Conservation (phyloP, 441 rosid genomes). For the Rhodomyrtus psidioides region DNA sequence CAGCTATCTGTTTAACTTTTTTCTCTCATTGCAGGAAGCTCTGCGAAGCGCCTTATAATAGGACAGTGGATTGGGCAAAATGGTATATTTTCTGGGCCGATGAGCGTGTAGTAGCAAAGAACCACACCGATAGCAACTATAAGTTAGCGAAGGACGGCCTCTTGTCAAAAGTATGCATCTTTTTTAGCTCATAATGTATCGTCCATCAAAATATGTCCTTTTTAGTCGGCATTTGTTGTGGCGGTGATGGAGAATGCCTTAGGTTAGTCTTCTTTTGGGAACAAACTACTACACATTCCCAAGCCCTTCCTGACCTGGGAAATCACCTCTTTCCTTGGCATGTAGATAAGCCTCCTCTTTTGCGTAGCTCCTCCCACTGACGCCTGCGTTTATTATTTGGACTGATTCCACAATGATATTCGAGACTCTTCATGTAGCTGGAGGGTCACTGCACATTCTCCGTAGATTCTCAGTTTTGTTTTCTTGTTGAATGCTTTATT, state of each 20-base stretch:
- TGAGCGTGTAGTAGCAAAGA: conserved; percentile 77
- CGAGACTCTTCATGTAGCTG: neutral
- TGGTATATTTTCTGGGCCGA: conserved; percentile 90
- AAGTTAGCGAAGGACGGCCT: conserved; percentile 71
- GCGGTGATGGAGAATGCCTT: neutral
- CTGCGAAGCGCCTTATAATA: conserved; percentile 71
- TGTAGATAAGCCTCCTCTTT: neutral
- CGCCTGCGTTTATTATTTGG: neutral
- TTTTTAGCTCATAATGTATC: neutral
- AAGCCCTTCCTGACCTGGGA: neutral
- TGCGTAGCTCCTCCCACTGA: neutral
- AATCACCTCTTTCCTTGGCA: neutral
- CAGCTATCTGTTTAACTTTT: neutral
- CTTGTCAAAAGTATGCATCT: conserved; percentile 56
- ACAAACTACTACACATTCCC: neutral
- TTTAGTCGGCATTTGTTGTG: neutral
- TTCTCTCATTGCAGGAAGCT: conserved; percentile 48
- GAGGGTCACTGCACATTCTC: neutral
- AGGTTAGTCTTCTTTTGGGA: neutral
- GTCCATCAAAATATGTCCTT: neutral
- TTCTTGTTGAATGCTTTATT: neutral
- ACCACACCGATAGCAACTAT: conserved; percentile 77
- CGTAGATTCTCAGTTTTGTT: neutral
- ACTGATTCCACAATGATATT: neutral
- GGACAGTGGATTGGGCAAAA: conserved; percentile 82